Evolutionary conservation across 192 early-diverging fungal species (phyloP), one percentile per base, ranked within the genome.

Genomic region (Gamsiella multidivaricata): DNA sequence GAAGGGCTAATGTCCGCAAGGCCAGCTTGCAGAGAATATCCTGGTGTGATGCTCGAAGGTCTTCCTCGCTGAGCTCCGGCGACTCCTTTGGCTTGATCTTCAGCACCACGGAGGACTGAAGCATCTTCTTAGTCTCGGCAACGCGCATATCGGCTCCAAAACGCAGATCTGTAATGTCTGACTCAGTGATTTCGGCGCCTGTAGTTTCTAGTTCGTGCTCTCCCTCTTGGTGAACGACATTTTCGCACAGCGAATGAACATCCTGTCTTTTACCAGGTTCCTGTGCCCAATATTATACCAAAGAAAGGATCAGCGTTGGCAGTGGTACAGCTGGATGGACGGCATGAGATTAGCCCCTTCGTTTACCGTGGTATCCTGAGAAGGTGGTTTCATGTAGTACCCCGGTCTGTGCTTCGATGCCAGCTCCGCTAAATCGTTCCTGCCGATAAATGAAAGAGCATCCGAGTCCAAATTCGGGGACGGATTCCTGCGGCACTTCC

Each of bases 1-100:
- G 83, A 6, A 93, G 79, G 15, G 95, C 86, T 7, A 93, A 69
- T 3, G 88, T 88, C 39, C 93, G 80, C 18, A 60, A 43, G 18
- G 69, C 70, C 8, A 78, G 42, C 29, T 62, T 57, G 10, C 52
- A 53, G 20, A 78, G 65, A 36, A 43, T 17, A 5, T 63, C 79
- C 15, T 63, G 64, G 11, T 70, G 68, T 0, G 34, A 1, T 17
- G 46, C 36, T 22, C 49, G 28, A 12, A 70, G 42, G 23, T 80
- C 81, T 14, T 83, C 82, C 26, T 63, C 68, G 49, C 34, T 70
- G 26, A 85, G 56, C 31, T 73, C 62, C n/a, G 43, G 46, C 33
- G 63, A 20, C 15, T 60, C 57, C 22, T 59, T 54, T 46, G 54
- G 41, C 36, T 45, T 49, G 25, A 78, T 29, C 41, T 66, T 72